Evolutionary conservation across 345 rosid species (phyloP).

Genomic region (Sonneratia caseolaris): DNA sequence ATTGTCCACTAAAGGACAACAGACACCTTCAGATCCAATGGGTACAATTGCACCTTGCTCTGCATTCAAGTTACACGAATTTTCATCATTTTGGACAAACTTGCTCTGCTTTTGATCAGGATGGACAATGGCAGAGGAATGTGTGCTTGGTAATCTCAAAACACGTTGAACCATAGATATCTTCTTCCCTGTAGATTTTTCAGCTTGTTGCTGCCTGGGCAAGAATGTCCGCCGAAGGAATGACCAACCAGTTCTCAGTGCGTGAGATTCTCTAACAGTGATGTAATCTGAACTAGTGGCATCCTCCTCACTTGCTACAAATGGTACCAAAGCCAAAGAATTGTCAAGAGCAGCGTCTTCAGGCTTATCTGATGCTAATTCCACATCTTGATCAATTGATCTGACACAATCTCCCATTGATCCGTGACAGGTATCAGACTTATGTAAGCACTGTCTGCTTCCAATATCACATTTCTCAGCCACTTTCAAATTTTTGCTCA

Average conservation of each 20-base stretch:
- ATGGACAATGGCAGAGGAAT: conserved; percentile 46
- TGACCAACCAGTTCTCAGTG: conserved; percentile 46
- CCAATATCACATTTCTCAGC: conserved; percentile 9
- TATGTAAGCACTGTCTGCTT: conserved; percentile 6
- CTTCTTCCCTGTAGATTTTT: conserved; percentile 39
- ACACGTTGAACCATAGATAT: conserved; percentile 3
- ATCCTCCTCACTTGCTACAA: conserved; percentile 19
- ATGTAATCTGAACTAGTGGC: conserved; percentile 11
- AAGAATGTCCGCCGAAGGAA: conserved; percentile 34
- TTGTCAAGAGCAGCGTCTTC: conserved; percentile 19
- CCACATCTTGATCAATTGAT: conserved; percentile 3
- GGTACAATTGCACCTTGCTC: conserved; percentile 48
- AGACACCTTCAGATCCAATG: conserved; percentile 12
- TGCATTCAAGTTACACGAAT: conserved; percentile 33
- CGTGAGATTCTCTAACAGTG: conserved; percentile 4
- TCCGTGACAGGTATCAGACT: background rate
- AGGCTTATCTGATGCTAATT: background rate
- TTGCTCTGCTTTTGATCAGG: conserved; percentile 46
- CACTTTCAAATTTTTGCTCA: conserved; percentile 2
- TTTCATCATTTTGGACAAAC: conserved; percentile 24
- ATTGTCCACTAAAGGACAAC: background rate
- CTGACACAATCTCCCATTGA: background rate
- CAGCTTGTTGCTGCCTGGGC: conserved; percentile 18
- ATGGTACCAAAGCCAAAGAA: conserved; percentile 44
- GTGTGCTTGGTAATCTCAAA: conserved; percentile 25